Evolutionary conservation across 768 basidiomycete genomes (phyloP).

Genomic region (Russula foetens): DNA sequence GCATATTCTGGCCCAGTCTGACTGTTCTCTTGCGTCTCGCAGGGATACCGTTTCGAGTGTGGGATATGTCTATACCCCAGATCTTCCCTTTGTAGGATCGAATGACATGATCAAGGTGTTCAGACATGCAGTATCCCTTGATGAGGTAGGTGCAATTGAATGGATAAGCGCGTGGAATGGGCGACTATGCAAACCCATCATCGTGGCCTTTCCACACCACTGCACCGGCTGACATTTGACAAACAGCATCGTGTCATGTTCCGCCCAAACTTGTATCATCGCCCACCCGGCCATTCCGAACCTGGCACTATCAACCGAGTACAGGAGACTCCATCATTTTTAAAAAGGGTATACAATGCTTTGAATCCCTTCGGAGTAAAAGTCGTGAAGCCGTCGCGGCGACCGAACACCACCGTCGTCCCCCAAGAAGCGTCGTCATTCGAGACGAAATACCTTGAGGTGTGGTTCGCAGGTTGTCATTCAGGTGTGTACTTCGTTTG

Average conservation of each 20-base stretch:
- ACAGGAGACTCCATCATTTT: not conserved
- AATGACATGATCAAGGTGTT: slow-evolving; percentile 61
- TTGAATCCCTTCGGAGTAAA: no score
- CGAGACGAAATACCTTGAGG: slow-evolving; percentile 8
- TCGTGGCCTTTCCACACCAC: no score
- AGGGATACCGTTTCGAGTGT: slow-evolving; percentile 80
- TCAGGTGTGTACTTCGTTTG: slow-evolving; percentile 5
- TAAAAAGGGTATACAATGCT: not conserved
- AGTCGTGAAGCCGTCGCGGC: no score
- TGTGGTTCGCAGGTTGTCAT: slow-evolving; percentile 19
- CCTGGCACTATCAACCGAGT: no score
- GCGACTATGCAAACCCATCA: no score
- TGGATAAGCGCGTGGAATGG: no score
- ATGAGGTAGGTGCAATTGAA: slow-evolving; percentile 66
- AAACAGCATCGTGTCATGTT: slow-evolving; percentile 58
- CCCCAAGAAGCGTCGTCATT: no score
- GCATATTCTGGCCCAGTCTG: no score
- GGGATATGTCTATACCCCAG: slow-evolving; percentile 48
- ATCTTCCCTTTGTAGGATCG: slow-evolving; percentile 58
- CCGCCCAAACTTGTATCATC: slow-evolving; percentile 55
- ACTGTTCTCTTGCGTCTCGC: no score
- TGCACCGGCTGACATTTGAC: no score
- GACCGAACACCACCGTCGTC: not conserved
- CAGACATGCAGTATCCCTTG: slow-evolving; percentile 69
- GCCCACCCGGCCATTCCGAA: slow-evolving; percentile 23